Evolutionary conservation across 2,329 filamentous ascomycete genomes (phyloP).

Genomic region (Aspergillus sp.): DNA sequence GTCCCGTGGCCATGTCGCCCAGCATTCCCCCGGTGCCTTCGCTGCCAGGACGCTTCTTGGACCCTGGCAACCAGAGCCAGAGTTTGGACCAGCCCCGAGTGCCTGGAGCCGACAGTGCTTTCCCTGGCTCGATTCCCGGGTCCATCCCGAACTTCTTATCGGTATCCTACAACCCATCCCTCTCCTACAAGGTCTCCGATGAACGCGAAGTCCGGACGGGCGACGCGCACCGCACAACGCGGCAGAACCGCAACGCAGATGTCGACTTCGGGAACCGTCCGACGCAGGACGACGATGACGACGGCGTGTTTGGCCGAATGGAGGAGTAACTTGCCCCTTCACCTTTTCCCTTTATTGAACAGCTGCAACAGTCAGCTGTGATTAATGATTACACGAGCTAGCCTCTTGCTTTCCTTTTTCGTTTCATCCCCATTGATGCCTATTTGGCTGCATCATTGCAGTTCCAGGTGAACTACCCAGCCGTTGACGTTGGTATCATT

Average conservation of each 20-base stretch:
- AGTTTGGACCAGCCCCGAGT: slow-evolving; percentile 42
- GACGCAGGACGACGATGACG: slow-evolving; percentile 75
- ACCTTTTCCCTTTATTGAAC: slow-evolving; percentile 1
- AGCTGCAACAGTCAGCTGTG: slow-evolving; percentile 14
- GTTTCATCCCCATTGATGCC: slow-evolving; percentile 15
- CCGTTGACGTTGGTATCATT: slow-evolving; percentile 6
- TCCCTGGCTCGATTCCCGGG: slow-evolving; percentile 22
- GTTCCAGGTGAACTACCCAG: slow-evolving; percentile 13
- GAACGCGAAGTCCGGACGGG: slow-evolving; percentile 63
- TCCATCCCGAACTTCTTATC: slow-evolving; percentile 35
- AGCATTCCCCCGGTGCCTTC: slow-evolving; percentile 84
- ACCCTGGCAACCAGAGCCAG: slow-evolving; percentile 54
- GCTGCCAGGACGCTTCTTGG: slow-evolving; percentile 72
- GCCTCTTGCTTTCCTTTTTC: slow-evolving; percentile 22
- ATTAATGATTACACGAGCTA: slow-evolving; percentile 34
- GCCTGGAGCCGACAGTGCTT: slow-evolving; percentile 21
- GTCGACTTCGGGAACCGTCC: slow-evolving; percentile 29
- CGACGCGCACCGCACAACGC: slow-evolving; percentile 45
- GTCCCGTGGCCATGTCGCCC: slow-evolving; percentile 55
- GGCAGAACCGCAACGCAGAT: slow-evolving; percentile 30
- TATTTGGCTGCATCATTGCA: slow-evolving; percentile 15
- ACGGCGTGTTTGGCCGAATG: slow-evolving; percentile 94
- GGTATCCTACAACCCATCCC: slow-evolving; percentile 37
- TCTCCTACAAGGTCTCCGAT: slow-evolving; percentile 44
- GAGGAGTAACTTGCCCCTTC: slow-evolving; percentile 58